Conservation (phyloP, 192 early-diverging fungal genomes). For the Linnemannia zychae region DNA sequence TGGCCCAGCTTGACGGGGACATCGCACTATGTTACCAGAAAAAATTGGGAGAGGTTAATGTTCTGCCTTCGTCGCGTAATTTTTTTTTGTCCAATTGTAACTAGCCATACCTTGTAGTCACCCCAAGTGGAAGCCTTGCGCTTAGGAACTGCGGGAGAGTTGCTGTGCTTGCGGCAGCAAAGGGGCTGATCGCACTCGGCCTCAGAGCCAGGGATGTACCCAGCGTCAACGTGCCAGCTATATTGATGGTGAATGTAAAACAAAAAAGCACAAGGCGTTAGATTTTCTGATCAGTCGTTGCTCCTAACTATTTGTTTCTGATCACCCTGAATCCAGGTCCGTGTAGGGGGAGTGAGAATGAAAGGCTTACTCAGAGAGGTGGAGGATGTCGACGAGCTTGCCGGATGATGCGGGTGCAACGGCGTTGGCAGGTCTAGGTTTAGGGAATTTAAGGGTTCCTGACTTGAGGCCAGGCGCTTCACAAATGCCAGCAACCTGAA, state of each 20-base stretch:
- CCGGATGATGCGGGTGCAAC: constrained; percentile 26
- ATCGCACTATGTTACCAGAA: no score
- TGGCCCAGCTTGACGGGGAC: constrained; percentile 56
- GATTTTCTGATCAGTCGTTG: not conserved
- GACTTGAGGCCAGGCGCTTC: constrained; percentile 50
- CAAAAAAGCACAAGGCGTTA: constrained; percentile 8
- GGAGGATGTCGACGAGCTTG: constrained; percentile 57
- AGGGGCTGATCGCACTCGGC: constrained; percentile 58
- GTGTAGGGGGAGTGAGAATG: constrained; percentile 19
- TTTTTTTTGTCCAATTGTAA: no score
- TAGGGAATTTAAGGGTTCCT: constrained; percentile 60
- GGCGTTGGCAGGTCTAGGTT: constrained; percentile 52
- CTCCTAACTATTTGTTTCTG: no score
- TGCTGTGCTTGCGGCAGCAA: constrained; percentile 59
- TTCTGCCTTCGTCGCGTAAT: no score
- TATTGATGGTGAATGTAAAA: constrained; percentile 4
- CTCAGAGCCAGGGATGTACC: constrained; percentile 53
- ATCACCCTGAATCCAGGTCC: no score
- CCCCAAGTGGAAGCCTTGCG: constrained; percentile 49
- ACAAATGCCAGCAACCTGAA: constrained; percentile 50
- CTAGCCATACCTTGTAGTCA: no score
- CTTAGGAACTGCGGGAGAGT: constrained; percentile 40
- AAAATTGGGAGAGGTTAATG: no score
- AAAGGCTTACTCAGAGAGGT: constrained; percentile 64
- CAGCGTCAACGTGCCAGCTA: constrained; percentile 38